Evolutionary conservation across 768 basidiomycete genomes (phyloP), one percentile per base, ranked within the genome.

Genomic region (Termitomyces bulborhizus): DNA sequence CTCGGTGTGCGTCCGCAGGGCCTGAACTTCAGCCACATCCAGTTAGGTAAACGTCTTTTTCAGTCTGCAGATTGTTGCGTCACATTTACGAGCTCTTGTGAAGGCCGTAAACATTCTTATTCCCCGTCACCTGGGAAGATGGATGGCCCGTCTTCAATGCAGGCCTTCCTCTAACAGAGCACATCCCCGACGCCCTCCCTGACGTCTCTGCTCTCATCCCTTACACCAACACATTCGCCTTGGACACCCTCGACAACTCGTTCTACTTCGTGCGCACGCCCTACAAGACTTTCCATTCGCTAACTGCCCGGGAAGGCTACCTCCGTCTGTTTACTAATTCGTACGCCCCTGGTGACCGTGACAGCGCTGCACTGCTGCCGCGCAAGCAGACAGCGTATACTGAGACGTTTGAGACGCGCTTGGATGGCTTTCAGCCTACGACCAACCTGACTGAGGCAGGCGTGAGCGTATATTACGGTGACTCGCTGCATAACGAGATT

Each of bases 211-310:
- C 66, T 6, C 49, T 68, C 32, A 24, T 47, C 0, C 11, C 57
- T 1, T 73, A 72, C 48, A 56, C 53, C 50, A 69, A 71, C 46
- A 47, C 67, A 46, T 74, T 73, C 56, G 60, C 62, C 26, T 58
- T 64, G 0, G 55, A 44, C 46, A 56, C 57, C 0, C 68, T 73
- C 12, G 70, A 72, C 49, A 26, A 60, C 9, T 60, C 65, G 8
- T 74, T 72, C 63, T 76, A 74, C 60, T 68, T 67, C 53, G 62
- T 74, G 45, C 68, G 74, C 9, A 75, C 69, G 9, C 73, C 73
- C 11, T 75, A 73, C 58, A 73, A 72, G 53, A 49, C 63, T 6
- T 75, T 75, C 60, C 53, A 72, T 54, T 68, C 68, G 6, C 59
- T 73, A 47, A 63, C 62, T 13, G 58, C 63, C 6, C 65, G 66